Evolutionary conservation across 2,329 filamentous ascomycete genomes (phyloP), one percentile per base, ranked within the genome.

Genomic region (Stromatinia cepivora): DNA sequence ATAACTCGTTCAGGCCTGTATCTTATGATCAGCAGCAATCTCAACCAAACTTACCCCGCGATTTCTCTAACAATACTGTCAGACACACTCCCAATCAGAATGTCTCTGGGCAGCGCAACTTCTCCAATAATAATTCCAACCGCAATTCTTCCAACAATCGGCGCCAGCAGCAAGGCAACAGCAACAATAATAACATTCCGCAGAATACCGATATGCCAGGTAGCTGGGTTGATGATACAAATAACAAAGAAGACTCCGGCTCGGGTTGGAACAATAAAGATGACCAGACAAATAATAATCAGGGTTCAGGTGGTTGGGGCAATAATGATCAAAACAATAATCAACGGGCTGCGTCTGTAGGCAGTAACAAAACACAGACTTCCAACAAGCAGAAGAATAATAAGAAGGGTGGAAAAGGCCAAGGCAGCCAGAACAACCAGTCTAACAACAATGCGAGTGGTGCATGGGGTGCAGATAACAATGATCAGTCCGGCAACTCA

Each of bases 241-340:
- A 59, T 39, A 66, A 69, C 4, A 53, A 70, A 13, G 58, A 42
- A 63, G 57, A 46, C 13, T 56, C 58, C 20, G 46, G 53, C 31
- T 56, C 48, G 1, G n/a, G 28, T 20, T 69, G 66, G 57, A 50
- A 50, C 9, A 50, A 54, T 28, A 42, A 50, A 15, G 52, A 65
- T 25, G 46, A 62, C 17, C 11, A 61, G 20, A 13, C 46, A 15
- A 65, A 58, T 20, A 39, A 65, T 10, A 66, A 65, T 9, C 36
- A 66, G 22, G 25, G 15, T 11, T 36, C 22, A 15, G 36, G 67
- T 25, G 57, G 34, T 22, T 72, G 63, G 58, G 66, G 61, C 10
- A 69, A 66, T 63, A 70, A 71, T 42, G 67, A 66, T 42, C 69
- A 68, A 52, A 61, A 67, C 54, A 70, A 71, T 45, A 70, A 72